Conservation (phyloP, 1,284 basidiomycete species). For the Xanthoconium separans region DNA sequence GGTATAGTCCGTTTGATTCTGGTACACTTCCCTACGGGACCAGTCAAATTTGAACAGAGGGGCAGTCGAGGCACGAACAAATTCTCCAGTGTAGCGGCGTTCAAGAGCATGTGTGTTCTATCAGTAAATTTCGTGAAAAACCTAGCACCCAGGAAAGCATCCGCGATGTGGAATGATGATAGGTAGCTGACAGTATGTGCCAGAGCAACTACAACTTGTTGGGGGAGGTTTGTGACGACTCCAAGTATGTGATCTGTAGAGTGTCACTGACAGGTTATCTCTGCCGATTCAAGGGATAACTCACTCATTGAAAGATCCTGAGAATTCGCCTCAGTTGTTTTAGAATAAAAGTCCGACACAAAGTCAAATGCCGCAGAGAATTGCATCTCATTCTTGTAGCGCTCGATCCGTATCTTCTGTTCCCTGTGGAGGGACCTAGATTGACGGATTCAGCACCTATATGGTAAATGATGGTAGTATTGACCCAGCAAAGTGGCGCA, state of each 20-base stretch:
- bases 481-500: constrained; percentile 67
- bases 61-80: constrained; percentile 43
- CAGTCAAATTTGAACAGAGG: constrained; percentile 7
- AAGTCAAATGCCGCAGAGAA: constrained; percentile 75
- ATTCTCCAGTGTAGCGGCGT: constrained; percentile 85
- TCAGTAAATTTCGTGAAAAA: constrained; percentile 82
- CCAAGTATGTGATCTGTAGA: constrained; percentile 55
- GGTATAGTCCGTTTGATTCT: constrained; percentile 81
- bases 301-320: constrained; percentile 50
- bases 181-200: constrained; percentile 80
- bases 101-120: constrained; percentile 84
- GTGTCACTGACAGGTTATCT: neutral
- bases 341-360: constrained; percentile 72
- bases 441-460: constrained; percentile 11
- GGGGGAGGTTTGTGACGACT: constrained; percentile 70
- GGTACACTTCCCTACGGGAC: constrained; percentile 72
- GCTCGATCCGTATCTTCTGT: constrained; percentile 61
- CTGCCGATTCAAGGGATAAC: neutral
- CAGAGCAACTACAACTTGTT: constrained; percentile 71
- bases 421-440: constrained; percentile 45
- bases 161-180: constrained; percentile 72
- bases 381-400: constrained; percentile 53
- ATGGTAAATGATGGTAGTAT: constrained; percentile 19
- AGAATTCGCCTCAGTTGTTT: constrained; percentile 47
- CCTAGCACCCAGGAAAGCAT: constrained; percentile 69